These are phyloP conservation scores for Biscutella laevigata DNA, from an alignment of 441 rosid genomes.

Conservation along the genomic window DNA sequence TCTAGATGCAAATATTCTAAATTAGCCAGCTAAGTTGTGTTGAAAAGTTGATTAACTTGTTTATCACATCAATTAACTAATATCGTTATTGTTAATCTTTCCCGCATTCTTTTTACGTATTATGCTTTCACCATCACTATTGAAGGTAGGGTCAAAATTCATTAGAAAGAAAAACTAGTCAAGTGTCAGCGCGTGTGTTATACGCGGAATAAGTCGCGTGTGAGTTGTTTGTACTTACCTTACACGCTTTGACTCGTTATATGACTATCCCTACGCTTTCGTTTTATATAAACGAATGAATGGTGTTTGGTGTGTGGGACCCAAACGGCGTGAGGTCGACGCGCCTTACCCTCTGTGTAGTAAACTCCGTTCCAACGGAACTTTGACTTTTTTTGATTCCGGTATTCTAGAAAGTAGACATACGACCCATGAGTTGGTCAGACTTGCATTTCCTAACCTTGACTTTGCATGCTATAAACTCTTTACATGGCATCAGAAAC, in stretches of 20 bases:
- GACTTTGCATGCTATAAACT: too few relatives aligned
- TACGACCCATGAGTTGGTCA: conserved; percentile 11
- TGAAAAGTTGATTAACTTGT: conserved; percentile 14
- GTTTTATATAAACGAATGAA: too few relatives aligned
- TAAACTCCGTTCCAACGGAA: conserved; percentile 13
- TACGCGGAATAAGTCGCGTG: not conserved
- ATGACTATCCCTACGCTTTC: too few relatives aligned
- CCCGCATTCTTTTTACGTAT: too few relatives aligned
- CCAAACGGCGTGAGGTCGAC: conserved; percentile 2
- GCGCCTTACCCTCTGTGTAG: not conserved
- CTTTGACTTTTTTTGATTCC: conserved; percentile 19
- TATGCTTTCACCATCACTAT: too few relatives aligned
- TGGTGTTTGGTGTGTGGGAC: not conserved
- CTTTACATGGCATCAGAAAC: too few relatives aligned
- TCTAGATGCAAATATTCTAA: conserved; percentile 28
- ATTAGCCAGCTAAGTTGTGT: conserved; percentile 27
- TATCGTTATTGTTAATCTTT: too few relatives aligned
- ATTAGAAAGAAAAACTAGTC: too few relatives aligned
- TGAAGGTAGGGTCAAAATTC: too few relatives aligned
- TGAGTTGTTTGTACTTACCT: not conserved
- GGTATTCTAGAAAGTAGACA: conserved; percentile 20
- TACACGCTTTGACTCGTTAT: conserved; percentile 8
- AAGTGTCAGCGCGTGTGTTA: not conserved
- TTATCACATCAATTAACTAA: not conserved
- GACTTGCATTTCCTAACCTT: conserved; percentile 18